A percentile compares a stretch with the other conserved stretches of the same genome.
Evolutionary conservation across 2,329 filamentous ascomycete species (phyloP).

Genomic region (Colletotrichum paranaense): DNA sequence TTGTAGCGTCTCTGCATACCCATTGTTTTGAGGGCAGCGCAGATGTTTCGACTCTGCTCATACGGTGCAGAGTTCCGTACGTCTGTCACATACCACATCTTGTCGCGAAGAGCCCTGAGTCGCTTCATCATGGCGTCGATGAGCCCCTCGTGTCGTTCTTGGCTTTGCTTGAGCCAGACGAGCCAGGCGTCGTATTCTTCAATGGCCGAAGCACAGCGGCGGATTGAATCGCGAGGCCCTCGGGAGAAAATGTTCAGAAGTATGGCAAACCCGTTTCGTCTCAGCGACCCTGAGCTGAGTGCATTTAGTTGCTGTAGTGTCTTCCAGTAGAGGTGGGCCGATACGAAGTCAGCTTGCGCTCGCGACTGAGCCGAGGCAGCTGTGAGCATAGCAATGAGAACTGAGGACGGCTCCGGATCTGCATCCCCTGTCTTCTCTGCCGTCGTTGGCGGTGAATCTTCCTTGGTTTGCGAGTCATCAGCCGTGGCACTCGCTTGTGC

Average conservation of each 20-base stretch:
- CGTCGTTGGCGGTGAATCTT: background rate
- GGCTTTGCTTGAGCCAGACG: conserved; percentile 84
- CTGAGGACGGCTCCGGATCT: conserved; percentile 44
- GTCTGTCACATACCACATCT: conserved; percentile 99
- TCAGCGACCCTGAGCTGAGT: conserved; percentile 69
- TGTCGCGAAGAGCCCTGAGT: conserved; percentile 83
- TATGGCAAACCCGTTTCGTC: conserved; percentile 76
- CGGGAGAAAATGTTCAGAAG: conserved; percentile 80
- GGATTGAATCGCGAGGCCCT: conserved; percentile 76
- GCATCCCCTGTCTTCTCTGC: conserved; percentile 33
- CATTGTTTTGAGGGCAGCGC: conserved; percentile 92
- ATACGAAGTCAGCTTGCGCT: conserved; percentile 83
- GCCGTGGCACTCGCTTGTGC: background rate
- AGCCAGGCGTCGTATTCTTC: conserved; percentile 86
- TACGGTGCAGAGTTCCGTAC: conserved; percentile 91
- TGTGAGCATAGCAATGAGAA: conserved; percentile 79
- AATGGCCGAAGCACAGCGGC: conserved; percentile 76
- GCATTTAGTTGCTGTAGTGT: conserved; percentile 79
- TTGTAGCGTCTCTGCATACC: conserved; percentile 70
- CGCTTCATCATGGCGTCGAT: conserved; percentile 81
- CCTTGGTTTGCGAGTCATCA: conserved; percentile 23
- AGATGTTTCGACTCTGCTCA: conserved; percentile 86
- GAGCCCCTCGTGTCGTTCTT: conserved; percentile 79
- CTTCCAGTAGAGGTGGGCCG: conserved; percentile 87
- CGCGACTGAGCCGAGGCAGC: conserved; percentile 82